A percentile compares a stretch with the other conserved stretches of the same genome.
These are phyloP conservation scores for Umbelopsis sp. DNA, from an alignment of 192 early-diverging fungal species.

Conservation along the genomic window DNA sequence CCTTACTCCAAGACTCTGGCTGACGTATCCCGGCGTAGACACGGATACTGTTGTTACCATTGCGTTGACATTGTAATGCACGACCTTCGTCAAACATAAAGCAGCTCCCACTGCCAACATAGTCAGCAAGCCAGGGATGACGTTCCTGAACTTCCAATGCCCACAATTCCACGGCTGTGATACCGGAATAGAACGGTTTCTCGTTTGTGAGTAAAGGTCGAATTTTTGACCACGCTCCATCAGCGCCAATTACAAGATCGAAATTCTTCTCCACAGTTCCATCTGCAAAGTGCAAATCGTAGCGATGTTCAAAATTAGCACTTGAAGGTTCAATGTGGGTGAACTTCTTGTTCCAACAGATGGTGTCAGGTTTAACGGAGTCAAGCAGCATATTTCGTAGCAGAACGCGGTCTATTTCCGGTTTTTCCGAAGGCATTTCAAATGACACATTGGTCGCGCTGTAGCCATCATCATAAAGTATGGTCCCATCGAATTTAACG, in stretches of 20 bases:
- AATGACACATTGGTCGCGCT: not conserved
- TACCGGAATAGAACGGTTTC: constrained; percentile 46
- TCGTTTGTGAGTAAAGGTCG: constrained; percentile 35
- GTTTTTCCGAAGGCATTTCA: constrained; percentile 13
- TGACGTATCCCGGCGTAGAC: constrained; percentile 37
- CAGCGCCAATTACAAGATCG: constrained; percentile 51
- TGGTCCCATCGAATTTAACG: constrained; percentile 1
- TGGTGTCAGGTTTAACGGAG: constrained; percentile 32
- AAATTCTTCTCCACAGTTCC: constrained; percentile 22
- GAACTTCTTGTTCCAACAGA: constrained; percentile 38
- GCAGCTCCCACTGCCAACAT: constrained; percentile 41
- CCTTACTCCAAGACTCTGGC: constrained; percentile 31
- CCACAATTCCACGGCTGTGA: constrained; percentile 41
- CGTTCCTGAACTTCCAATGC: constrained; percentile 36
- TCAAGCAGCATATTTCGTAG: constrained; percentile 47
- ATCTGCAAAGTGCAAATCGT: constrained; percentile 27
- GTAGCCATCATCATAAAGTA: not conserved
- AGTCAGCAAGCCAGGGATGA: constrained; percentile 23
- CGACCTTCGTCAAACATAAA: constrained; percentile 36
- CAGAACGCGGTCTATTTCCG: constrained; percentile 51
- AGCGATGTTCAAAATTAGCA: not conserved
- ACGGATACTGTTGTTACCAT: constrained; percentile 31
- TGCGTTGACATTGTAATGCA: constrained; percentile 37
- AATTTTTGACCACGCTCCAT: constrained; percentile 59
- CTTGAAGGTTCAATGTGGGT: constrained; percentile 15